phyloP scores from a whole-genome alignment of 2,329 filamentous ascomycete species.

The Berkeleyomyces rouxiae region DNA sequence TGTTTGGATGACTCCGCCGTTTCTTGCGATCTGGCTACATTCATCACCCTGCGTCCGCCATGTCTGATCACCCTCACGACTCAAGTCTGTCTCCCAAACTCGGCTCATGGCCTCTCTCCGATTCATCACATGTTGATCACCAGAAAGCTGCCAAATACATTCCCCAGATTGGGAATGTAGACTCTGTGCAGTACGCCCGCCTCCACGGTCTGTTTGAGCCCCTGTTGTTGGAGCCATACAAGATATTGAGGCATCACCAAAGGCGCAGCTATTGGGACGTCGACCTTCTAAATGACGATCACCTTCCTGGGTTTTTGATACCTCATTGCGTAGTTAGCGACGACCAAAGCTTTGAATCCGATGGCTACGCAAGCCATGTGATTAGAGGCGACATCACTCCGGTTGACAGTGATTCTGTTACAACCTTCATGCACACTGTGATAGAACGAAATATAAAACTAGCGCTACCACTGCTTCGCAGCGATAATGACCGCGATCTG shows the following conservation, averaged over 20 bases:
- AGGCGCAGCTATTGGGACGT: background rate
- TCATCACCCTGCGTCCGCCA: background rate
- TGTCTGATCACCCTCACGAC: background rate
- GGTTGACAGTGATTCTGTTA: background rate
- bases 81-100: background rate
- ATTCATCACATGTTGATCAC: background rate
- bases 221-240: conserved; percentile 2
- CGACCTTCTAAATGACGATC: conserved; percentile 4
- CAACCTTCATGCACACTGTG: background rate
- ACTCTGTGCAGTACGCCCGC: conserved; percentile 14
- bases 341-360: background rate
- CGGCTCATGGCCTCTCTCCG: background rate
- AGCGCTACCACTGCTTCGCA: background rate
- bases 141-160: background rate
- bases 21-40: background rate
- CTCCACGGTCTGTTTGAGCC: conserved; percentile 11
- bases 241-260: conserved; percentile 1
- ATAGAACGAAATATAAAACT: conserved; percentile 4
- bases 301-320: conserved; percentile 1
- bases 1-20: too few species aligned
- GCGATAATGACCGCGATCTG: background rate
- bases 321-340: background rate
- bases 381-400: conserved; percentile 1
- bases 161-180: conserved; percentile 12
- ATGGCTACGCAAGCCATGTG: conserved; percentile 1